These are phyloP conservation scores for Rhynchospora breviuscula DNA, from an alignment of 176 grass and related monocot species.

Conservation along the genomic window DNA sequence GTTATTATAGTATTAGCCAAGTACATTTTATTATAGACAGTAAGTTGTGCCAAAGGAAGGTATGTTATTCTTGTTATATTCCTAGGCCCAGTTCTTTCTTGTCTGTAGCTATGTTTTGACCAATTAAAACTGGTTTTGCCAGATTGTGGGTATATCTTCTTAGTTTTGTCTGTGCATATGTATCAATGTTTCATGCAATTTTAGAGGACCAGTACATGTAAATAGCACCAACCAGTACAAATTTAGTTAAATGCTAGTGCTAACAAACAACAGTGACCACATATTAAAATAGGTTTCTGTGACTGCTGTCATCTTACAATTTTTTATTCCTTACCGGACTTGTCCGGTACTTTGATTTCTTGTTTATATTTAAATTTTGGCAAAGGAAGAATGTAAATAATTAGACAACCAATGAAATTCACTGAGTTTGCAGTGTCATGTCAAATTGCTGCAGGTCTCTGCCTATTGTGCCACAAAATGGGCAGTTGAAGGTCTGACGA, in stretches of 20 bases:
- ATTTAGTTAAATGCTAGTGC: background rate
- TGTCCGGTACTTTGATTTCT: background rate
- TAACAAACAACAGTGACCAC: background rate
- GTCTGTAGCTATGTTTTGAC: background rate
- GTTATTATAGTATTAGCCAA: no score
- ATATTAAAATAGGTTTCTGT: background rate
- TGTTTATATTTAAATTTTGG: background rate
- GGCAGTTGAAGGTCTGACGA: constrained; percentile 91
- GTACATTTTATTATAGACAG: no score
- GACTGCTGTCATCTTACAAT: background rate
- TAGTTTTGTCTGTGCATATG: background rate
- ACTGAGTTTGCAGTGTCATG: background rate
- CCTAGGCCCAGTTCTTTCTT: background rate
- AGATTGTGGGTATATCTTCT: background rate
- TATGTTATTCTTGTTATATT: background rate
- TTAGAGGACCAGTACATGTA: background rate
- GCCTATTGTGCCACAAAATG: constrained; percentile 94
- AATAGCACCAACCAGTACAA: background rate
- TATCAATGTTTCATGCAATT: background rate
- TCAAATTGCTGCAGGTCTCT: constrained; percentile 55
- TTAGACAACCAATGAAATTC: background rate
- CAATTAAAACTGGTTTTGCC: background rate
- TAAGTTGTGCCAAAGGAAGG: background rate
- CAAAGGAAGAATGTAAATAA: background rate
- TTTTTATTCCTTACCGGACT: background rate